Conservation (phyloP, 2,329 filamentous ascomycete genomes). For the Sphaerulina musiva region DNA sequence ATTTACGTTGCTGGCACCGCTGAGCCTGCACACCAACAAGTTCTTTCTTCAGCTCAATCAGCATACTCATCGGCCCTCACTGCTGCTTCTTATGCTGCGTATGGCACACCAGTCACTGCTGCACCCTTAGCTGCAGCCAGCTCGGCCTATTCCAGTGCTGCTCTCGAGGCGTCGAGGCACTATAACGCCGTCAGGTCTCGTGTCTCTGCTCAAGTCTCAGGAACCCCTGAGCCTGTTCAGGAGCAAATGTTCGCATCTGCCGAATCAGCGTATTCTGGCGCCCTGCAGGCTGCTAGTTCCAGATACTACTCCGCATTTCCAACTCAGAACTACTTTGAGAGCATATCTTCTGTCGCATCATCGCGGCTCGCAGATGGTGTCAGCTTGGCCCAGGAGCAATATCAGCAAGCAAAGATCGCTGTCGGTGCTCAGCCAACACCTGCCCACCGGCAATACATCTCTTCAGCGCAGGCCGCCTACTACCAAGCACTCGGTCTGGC, state of each 20-base stretch:
- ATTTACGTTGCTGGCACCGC: constrained; percentile 62
- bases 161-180: constrained; percentile 58
- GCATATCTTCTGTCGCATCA: constrained; percentile 60
- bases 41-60: constrained; percentile 61
- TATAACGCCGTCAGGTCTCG: constrained; percentile 62
- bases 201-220: constrained; percentile 60
- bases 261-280: constrained; percentile 60
- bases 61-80: constrained; percentile 62
- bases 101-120: constrained; percentile 61
- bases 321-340: constrained; percentile 8
- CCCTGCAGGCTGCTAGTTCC: constrained; percentile 55
- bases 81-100: constrained; percentile 54
- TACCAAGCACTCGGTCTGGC: constrained; percentile 73
- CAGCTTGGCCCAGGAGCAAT: constrained; percentile 63
- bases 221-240: constrained; percentile 62
- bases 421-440: constrained; percentile 57
- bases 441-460: constrained; percentile 48
- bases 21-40: constrained; percentile 61
- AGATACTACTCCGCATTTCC: constrained; percentile 50
- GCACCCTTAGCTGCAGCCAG: constrained; percentile 54
- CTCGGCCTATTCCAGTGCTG: constrained; percentile 56
- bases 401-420: constrained; percentile 60
- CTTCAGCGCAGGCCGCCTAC: constrained; percentile 61
- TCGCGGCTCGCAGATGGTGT: constrained; percentile 65
- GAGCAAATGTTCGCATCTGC: constrained; percentile 63